A percentile compares a stretch with the other conserved stretches of the same genome.
phyloP scores from a whole-genome alignment of 495 filamentous ascomycete species.

The Cercophora samala region DNA sequence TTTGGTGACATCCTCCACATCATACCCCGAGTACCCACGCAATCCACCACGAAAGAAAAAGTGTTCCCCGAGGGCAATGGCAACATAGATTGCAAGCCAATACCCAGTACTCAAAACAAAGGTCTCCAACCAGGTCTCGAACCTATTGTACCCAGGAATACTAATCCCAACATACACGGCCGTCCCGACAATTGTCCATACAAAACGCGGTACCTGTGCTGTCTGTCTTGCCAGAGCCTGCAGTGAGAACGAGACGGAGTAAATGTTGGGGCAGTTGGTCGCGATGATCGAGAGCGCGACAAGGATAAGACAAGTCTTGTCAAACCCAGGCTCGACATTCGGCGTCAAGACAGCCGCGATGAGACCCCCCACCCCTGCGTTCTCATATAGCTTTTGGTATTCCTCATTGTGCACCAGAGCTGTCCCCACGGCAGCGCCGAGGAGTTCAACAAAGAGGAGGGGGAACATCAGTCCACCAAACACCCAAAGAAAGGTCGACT shows the following conservation, averaged over 20 bases:
- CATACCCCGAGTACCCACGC: slow-evolving; percentile 61
- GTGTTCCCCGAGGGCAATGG: slow-evolving; percentile 69
- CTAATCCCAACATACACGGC: slow-evolving; percentile 69
- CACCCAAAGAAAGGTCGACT: slow-evolving; percentile 64
- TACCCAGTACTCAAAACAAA: slow-evolving; percentile 81
- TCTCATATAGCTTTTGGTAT: slow-evolving; percentile 58
- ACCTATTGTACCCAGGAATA: slow-evolving; percentile 73
- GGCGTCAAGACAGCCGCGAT: slow-evolving; percentile 64
- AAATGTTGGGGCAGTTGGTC: slow-evolving; percentile 88
- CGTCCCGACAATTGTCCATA: slow-evolving; percentile 70
- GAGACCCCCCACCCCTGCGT: slow-evolving; percentile 67
- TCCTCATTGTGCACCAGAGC: slow-evolving; percentile 54
- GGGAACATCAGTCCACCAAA: slow-evolving; percentile 68
- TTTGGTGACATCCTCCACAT: slow-evolving; percentile 57
- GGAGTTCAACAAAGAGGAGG: slow-evolving; percentile 73
- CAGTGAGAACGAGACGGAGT: slow-evolving; percentile 72
- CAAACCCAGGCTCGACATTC: slow-evolving; percentile 63
- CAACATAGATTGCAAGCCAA: slow-evolving; percentile 82
- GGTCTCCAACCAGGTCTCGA: slow-evolving; percentile 67
- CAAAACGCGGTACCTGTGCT: slow-evolving; percentile 68
- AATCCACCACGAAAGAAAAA: slow-evolving; percentile 59
- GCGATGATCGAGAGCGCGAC: slow-evolving; percentile 76
- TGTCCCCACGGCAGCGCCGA: slow-evolving; percentile 70
- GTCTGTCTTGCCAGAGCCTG: slow-evolving; percentile 65
- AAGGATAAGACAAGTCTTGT: slow-evolving; percentile 78